These are phyloP conservation scores for Hymenoscyphus repandus DNA, from an alignment of 2,329 filamentous ascomycete genomes.

Conservation along the genomic window DNA sequence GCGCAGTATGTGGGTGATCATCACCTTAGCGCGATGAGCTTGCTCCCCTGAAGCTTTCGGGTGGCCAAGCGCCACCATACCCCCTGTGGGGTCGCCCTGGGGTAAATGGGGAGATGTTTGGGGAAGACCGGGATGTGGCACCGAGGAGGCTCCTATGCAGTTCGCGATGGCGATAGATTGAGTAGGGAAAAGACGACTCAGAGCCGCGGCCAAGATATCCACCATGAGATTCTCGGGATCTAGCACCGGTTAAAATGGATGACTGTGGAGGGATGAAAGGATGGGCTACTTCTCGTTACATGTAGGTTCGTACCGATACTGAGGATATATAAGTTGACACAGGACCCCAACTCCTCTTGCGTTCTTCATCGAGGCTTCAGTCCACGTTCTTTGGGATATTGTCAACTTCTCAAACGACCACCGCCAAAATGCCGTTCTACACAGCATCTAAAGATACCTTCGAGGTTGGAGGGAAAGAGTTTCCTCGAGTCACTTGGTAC, in stretches of 20 bases:
- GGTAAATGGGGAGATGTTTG: constrained; percentile 9
- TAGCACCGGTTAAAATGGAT: constrained; percentile 7
- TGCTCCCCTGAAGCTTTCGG: background rate
- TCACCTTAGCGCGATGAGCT: background rate
- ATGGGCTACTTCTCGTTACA: background rate
- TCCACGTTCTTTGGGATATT: constrained; percentile 2
- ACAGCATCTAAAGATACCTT: constrained; percentile 25
- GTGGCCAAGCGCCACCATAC: background rate
- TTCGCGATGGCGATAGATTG: background rate
- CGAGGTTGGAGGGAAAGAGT: constrained; percentile 28
- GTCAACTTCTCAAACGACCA: background rate
- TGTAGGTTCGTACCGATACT: background rate
- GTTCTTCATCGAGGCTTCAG: constrained; percentile 4
- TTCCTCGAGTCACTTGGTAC: constrained; percentile 41
- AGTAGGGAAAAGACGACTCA: constrained; percentile 3
- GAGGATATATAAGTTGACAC: constrained; percentile 8
- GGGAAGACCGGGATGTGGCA: constrained; percentile 6
- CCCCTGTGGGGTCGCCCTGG: constrained; percentile 4
- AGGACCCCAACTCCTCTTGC: background rate
- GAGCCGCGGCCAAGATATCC: constrained; percentile 6
- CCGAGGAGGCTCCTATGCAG: constrained; percentile 9
- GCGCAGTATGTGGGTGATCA: background rate
- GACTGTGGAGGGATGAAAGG: background rate
- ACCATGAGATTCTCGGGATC: constrained; percentile 1
- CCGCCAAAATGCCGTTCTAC: constrained; percentile 13